These are phyloP conservation scores for Tilletia setariae DNA, from an alignment of 1,284 basidiomycete genomes.

Conservation along the genomic window DNA sequence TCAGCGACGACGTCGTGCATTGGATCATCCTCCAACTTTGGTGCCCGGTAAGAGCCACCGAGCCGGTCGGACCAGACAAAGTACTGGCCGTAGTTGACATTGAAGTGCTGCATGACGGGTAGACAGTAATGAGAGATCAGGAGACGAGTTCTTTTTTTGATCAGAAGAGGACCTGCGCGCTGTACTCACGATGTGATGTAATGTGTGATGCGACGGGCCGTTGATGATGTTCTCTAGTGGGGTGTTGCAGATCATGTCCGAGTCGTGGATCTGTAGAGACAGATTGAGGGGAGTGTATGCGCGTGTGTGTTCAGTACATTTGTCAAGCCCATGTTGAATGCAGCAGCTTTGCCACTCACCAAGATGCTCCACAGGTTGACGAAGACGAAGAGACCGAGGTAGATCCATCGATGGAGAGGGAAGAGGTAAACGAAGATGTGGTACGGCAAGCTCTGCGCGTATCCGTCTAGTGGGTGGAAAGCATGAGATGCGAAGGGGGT, in stretches of 20 bases:
- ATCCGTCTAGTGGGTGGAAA: slow-evolving; percentile 95
- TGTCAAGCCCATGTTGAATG: slow-evolving; percentile 63
- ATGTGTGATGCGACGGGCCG: slow-evolving; percentile 93
- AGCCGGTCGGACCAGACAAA: slow-evolving; percentile 90
- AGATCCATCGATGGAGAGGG: slow-evolving; percentile 67
- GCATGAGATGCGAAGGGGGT: slow-evolving; percentile 95
- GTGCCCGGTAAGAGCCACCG: slow-evolving; percentile 82
- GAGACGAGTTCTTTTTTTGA: background rate
- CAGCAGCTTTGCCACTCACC: slow-evolving; percentile 43
- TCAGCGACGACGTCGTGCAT: slow-evolving; percentile 62
- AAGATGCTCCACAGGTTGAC: slow-evolving; percentile 52
- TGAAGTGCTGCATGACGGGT: slow-evolving; percentile 66
- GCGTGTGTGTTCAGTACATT: background rate
- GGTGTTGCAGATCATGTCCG: slow-evolving; percentile 98
- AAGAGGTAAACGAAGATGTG: slow-evolving; percentile 89
- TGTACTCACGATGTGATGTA: slow-evolving; percentile 69
- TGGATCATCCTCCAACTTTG: slow-evolving; percentile 78
- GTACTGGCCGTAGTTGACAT: slow-evolving; percentile 91
- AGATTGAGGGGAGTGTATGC: background rate
- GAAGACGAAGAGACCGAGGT: slow-evolving; percentile 51
- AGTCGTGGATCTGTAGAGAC: slow-evolving; percentile 79
- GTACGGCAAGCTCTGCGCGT: slow-evolving; percentile 87
- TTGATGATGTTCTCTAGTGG: slow-evolving; percentile 87
- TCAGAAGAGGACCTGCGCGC: background rate
- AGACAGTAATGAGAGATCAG: background rate